Base-by-base conservation (phyloP, 2,329 filamentous ascomycete genomes). In the Akanthomyces uredinophilus region DNA sequence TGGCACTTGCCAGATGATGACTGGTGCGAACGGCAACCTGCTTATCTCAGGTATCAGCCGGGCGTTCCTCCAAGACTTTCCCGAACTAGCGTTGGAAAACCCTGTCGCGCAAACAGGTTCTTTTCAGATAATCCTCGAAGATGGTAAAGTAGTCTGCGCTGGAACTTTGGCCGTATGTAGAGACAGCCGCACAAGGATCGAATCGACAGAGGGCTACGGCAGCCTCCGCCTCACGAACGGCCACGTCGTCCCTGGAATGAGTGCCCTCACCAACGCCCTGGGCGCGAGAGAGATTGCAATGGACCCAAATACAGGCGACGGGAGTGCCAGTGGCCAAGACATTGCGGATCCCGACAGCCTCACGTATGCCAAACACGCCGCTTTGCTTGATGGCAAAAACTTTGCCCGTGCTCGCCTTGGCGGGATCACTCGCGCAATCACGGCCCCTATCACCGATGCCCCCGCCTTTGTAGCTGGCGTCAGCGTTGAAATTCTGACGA, bases 261-360 rank as follows among this genome's bases (percentile, higher is more conserved):
- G 78, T n/a, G 77, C 79, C 2, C 73, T 84, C 39, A 77, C 80
- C 4, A 73, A 74, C 5, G 67, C 70, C 8, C 74, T 85, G 2
- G 83, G 83, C 1, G 71, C 85, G 4, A 69, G 72, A 13, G 83
- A 85, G 66, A 84, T 85, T 46, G 67, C 71, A 22, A 71, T 69
- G 1, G 78, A 81, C 56, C 64, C 66, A 1, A 70, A 69, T 24
- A 83, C 83, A 0, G 73, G 77, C 3, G 82, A 85, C 66, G 83
- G 83, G 16, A 62, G 64, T 5, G 71, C 74, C 11, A 14, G 7
- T 7, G 70, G 71, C 20, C 66, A 73, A 16, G 64, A 65, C 24
- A 60, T 65, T 39, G 68, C 69, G 35, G 55, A 75, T 51, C 67
- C 72, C 0, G 68, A 71, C 10, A 72, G 68, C 62, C 65, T 76